Base-by-base conservation (phyloP, 768 basidiomycete species). In the Podaxis carcinomalis region DNA sequence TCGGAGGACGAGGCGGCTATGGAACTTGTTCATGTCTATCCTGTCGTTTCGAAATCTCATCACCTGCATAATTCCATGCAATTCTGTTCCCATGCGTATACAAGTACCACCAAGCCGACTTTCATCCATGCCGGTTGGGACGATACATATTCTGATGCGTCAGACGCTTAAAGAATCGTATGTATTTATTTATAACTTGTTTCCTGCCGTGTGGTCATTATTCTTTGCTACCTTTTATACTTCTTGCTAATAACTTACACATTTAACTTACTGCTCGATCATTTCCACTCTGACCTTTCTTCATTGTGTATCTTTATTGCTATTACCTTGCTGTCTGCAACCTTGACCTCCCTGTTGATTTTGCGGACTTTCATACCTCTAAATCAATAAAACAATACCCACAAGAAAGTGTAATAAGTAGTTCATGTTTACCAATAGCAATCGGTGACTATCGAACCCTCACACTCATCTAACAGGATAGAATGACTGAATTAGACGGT, bases 111-210 rank as follows among this genome's bases (percentile, higher is more conserved):
- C 23, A 79, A 78, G 23, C 83, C 83, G 28, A 79, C 74, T 68
- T 79, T 84, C 56, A 74, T 82, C 63, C 77, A 81, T 58, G 83
- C 82, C 36, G 83, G 82, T 19, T 86, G 85, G 85, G 84, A 81
- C 64, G 80, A 80, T 66, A 72, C 76, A 44, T 55, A 37, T 47
- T 80, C 82, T 54, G 79, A 83, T 54, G 57, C 64, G 25, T 73
- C 73, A 28, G 73, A 75, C 58, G 56, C 62, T n/a, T 72, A 58
- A 66, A 40, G 39, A 49, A 9, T 56, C 27, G 14, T 32, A 1
- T 7, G 10, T 32, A n/a, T 57, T 23, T 32, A n/a, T 57, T 23
- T 59, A 46, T 28, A 28, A 32, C 47, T 55, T 32, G 25, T 27
- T 50, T 19, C 40, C n/a, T 25, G 1, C 28, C 44, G 13, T 39